Base-by-base conservation (phyloP, 2,329 filamentous ascomycete genomes). In the Curvularia lunata region DNA sequence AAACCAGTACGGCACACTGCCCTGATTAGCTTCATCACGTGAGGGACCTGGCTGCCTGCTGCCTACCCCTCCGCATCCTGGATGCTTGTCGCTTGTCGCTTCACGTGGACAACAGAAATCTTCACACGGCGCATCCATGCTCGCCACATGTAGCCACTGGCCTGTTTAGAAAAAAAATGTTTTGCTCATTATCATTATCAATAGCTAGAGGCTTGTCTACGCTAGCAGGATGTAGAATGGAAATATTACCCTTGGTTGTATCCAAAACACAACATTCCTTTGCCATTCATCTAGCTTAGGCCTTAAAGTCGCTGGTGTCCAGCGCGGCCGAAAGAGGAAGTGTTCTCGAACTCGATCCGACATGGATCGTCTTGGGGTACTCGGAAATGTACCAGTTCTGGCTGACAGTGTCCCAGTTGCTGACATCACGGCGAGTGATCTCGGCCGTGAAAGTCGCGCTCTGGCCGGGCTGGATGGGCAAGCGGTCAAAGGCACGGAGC, bases 381-480 rank as follows among this genome's bases (percentile, higher is more conserved):
- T 79, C 68, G 28, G 79, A 81, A 52, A 88, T 80, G 45, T 92
- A 85, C 93, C 94, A 98, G 81, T 97, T 88, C 82, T 97, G 93
- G n/a, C 79, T 75, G 1, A 72, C 82, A 0, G 85, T 80, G 66
- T 97, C 91, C 93, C 94, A 97, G 80, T 92, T 95, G 74, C 89
- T 92, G 54, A 97, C 66, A 71, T 97, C 94, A 55, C 92, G 87
- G 38, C 93, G 85, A 5, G 88, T 92, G 54, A 97, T 77, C 16
- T 87, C 84, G 0, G 86, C 87, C 0, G 76, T 82, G 80, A 95
- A 96, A 1, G 82, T 85, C 3, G 80, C 82, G 50, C 83, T 86
- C 75, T 86, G 75, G n/a, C 91, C 91, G 0, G 91, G 84, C 4
- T 84, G 81, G 62, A 97, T 87, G 48, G 82, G 83, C 57, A 97